Conservation (phyloP, 2,329 filamentous ascomycete species). For the Cladosporium sp. region DNA sequence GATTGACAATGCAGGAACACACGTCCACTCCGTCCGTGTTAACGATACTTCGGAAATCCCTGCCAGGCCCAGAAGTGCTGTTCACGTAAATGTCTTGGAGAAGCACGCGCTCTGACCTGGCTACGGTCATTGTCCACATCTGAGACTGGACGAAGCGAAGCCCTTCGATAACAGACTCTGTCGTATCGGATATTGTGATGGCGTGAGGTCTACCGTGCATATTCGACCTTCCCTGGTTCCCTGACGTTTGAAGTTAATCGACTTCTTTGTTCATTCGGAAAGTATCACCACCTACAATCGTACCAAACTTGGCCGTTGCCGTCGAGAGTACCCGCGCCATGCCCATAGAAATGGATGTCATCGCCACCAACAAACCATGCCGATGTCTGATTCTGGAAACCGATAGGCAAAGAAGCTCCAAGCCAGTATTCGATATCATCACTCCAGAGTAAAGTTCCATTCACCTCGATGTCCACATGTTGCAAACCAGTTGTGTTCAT, state of each 20-base stretch:
- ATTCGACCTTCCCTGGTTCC: slow-evolving; percentile 29
- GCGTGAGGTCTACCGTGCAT: slow-evolving; percentile 53
- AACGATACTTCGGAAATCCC: slow-evolving; percentile 29
- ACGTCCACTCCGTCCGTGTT: slow-evolving; percentile 58
- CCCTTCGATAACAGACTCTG: slow-evolving; percentile 52
- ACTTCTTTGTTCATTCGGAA: not conserved
- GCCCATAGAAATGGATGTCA: slow-evolving; percentile 53
- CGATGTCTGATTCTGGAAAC: slow-evolving; percentile 59
- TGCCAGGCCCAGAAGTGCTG: slow-evolving; percentile 44
- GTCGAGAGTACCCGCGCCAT: slow-evolving; percentile 57
- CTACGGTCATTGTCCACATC: slow-evolving; percentile 61
- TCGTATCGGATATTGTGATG: slow-evolving; percentile 55
- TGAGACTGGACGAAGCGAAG: slow-evolving; percentile 59
- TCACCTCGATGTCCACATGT: slow-evolving; percentile 52
- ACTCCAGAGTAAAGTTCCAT: slow-evolving; percentile 50
- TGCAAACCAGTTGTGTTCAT: slow-evolving; percentile 53
- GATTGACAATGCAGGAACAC: slow-evolving; percentile 32
- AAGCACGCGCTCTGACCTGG: slow-evolving; percentile 50
- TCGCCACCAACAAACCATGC: slow-evolving; percentile 59
- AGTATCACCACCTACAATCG: slow-evolving; percentile 38
- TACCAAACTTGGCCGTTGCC: slow-evolving; percentile 66
- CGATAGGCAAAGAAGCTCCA: slow-evolving; percentile 52
- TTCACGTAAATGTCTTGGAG: slow-evolving; percentile 58
- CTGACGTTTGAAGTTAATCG: not conserved
- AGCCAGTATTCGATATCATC: slow-evolving; percentile 56